Evolutionary conservation across 2,329 filamentous ascomycete species (phyloP).

Genomic region (Colletotrichum endophyticum): DNA sequence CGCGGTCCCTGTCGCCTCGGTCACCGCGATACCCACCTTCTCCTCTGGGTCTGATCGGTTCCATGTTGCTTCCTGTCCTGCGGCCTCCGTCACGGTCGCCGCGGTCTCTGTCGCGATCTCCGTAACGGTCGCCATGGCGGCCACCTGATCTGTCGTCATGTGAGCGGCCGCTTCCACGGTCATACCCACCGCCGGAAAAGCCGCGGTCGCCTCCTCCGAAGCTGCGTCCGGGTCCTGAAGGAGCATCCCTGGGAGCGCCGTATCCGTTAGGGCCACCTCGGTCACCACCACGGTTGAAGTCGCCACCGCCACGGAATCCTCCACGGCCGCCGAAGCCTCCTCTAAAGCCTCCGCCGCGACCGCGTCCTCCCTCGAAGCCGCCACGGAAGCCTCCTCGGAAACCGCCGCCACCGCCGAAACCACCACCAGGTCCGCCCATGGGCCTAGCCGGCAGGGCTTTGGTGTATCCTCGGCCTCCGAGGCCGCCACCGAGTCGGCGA

Average conservation of each 20-base stretch:
- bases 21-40: conserved; percentile 58
- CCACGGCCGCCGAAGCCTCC: conserved; percentile 63
- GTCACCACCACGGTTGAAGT: conserved; percentile 46
- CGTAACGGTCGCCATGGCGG: conserved; percentile 36
- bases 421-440: conserved; percentile 59
- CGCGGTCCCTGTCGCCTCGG: conserved; percentile 40
- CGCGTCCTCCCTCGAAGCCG: conserved; percentile 37
- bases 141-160: conserved; percentile 63
- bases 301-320: conserved; percentile 49
- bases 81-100: conserved; percentile 38
- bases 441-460: conserved; percentile 78
- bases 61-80: conserved; percentile 79
- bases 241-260: conserved; percentile 61
- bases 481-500: conserved; percentile 86
- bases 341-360: conserved; percentile 41
- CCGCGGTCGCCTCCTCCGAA: conserved; percentile 48
- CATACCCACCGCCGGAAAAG: conserved; percentile 56
- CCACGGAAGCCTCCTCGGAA: conserved; percentile 52
- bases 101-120: conserved; percentile 28
- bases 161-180: conserved; percentile 61
- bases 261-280: conserved; percentile 52
- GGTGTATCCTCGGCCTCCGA: conserved; percentile 92
- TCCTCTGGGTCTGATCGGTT: conserved; percentile 73
- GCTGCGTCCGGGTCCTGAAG: conserved; percentile 57
- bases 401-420: conserved; percentile 53